Base-by-base conservation (phyloP, 192 early-diverging fungal species). In the Entomortierella lignicola region DNA sequence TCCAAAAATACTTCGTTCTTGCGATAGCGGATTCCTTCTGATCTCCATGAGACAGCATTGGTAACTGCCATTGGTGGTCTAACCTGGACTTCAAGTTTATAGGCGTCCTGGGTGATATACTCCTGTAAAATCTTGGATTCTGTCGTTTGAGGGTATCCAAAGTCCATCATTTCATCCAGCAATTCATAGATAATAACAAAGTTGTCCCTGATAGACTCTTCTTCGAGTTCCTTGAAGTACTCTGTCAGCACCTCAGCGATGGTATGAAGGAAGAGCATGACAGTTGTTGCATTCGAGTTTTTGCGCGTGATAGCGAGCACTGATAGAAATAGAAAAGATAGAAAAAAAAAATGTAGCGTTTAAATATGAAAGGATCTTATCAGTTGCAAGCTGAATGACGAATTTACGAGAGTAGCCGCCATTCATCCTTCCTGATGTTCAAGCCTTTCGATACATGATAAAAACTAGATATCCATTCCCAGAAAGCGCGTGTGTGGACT, bases 1-100 rank as follows among this genome's bases (percentile, higher is more conserved):
- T 99, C 98, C 23, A 99, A 86, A 86, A 99, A 99, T 15, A 93
- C 97, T 81, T 99, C 98, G 79, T 99, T 99, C 85, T 98, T 98
- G 65, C 95, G 89, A 83, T 99, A 97, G 69, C 89, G 91, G 66
- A 99, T 97, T 60, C 95, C 97, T 34, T 94, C 92, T 65, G 94
- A 84, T 43, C 98, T 84, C 97, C 97, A 99, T 39, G 94, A 91
- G 48, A 94, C 95, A 1, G 95, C 95, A 30, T 95, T 95, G 23
- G 98, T 99, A 60, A 95, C 97, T 5, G 92, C 92, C 86, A 95
- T 94, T 11, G 98, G 96, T 34, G 95, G 96, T 7, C 96, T 87
- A 21, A 92, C 91, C 77, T 94, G 93, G 30, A 91, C 90, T 75
- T 98, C 97, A 50, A 98, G 87, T 65, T 95, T 96, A 72, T 98